Evolutionary conservation across 306 rosid species (phyloP).

Genomic region (Spatholobus suberectus): DNA sequence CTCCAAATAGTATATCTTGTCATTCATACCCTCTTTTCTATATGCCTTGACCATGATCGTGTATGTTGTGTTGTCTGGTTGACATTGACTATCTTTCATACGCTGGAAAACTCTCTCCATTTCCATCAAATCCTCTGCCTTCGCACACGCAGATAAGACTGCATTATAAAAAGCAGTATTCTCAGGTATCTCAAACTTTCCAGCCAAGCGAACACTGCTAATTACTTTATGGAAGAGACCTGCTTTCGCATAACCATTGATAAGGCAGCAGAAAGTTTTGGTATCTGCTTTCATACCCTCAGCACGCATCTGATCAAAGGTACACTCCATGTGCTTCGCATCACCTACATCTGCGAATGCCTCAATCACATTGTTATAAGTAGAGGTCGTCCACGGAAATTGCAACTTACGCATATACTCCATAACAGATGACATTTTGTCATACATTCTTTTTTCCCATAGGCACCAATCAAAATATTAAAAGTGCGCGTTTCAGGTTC

Average conservation of each 20-base stretch:
- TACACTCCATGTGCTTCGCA: constrained; percentile 89
- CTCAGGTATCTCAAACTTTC: constrained; percentile 80
- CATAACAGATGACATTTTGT: constrained; percentile 98
- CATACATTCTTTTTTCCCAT: constrained; percentile 90
- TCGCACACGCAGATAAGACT: constrained; percentile 88
- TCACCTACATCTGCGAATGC: constrained; percentile 94
- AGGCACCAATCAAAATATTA: constrained; percentile 89
- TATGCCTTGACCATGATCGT: constrained; percentile 76
- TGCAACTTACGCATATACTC: constrained; percentile 96
- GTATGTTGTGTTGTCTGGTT: constrained; percentile 71
- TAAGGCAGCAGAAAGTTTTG: constrained; percentile 93
- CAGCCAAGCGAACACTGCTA: constrained; percentile 79
- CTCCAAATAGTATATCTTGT: constrained; percentile 85
- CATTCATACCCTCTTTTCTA: constrained; percentile 86
- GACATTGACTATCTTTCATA: constrained; percentile 80
- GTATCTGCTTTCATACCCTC: constrained; percentile 96
- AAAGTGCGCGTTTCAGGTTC: constrained; percentile 98
- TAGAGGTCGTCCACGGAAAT: constrained; percentile 96
- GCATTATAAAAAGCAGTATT: constrained; percentile 75
- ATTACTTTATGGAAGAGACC: constrained; percentile 95
- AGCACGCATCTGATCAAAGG: constrained; percentile 94
- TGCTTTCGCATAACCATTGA: constrained; percentile 93
- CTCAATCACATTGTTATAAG: constrained; percentile 94
- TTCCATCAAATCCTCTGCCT: constrained; percentile 90
- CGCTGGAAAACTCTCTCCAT: constrained; percentile 90